These are phyloP conservation scores for Lolium perenne DNA, from an alignment of 176 grass and related monocot species.

Conservation along the genomic window DNA sequence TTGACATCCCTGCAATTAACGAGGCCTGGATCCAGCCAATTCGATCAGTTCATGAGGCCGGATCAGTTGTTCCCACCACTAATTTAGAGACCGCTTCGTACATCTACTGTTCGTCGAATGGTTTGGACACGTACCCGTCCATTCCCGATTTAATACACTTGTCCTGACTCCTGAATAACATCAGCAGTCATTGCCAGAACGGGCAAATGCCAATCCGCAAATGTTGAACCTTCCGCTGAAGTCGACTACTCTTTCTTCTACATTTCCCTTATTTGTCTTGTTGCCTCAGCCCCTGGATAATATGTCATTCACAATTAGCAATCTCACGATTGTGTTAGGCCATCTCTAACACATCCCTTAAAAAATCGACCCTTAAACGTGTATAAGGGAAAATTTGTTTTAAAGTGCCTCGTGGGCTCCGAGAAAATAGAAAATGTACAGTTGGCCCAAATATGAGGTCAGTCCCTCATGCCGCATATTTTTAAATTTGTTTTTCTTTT, in stretches of 20 bases:
- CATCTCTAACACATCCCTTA: no score
- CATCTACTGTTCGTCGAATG: conserved; percentile 86
- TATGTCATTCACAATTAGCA: no score
- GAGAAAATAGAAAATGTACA: no score
- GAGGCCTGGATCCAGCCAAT: neutral
- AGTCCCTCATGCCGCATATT: no score
- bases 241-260: conserved; percentile 49
- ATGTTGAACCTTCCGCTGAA: conserved; percentile 37
- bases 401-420: no score
- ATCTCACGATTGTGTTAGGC: no score
- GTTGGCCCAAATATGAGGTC: no score
- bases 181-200: conserved; percentile 94
- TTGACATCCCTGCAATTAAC: conserved; percentile 33
- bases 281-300: conserved; percentile 47
- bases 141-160: conserved; percentile 94
- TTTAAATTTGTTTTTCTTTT: no score
- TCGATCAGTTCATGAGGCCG: conserved; percentile 23
- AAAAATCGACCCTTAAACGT: no score
- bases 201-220: conserved; percentile 60
- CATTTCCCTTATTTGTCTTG: conserved; percentile 74
- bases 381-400: no score
- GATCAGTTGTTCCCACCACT: conserved; percentile 54
- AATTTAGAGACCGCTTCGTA: conserved; percentile 83
- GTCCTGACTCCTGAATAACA: conserved; percentile 60
- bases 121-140: conserved; percentile 95